These are phyloP conservation scores for Helianthus annuus DNA, from an alignment of 129 eudicot genomes.

Conservation along the genomic window HanXRQr2.0-SUNRISE NC_035448.2:40221-40720, in stretches of 20 bases:
- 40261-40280: not conserved
- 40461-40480: slow-evolving; percentile 1
- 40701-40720: slow-evolving; percentile 80
- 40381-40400: too few species aligned
- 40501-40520: not conserved
- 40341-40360: too few species aligned
- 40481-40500: not conserved
- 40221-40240: not conserved
- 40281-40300: too few species aligned
- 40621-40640: slow-evolving; percentile 82
- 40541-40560: slow-evolving; percentile 54
- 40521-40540: not conserved
- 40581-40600: slow-evolving; percentile 76
- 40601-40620: slow-evolving; percentile 79
- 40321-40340: too few species aligned
- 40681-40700: slow-evolving; percentile 50
- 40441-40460: slow-evolving; percentile 10
- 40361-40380: too few species aligned
- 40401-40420: too few species aligned
- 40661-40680: slow-evolving; percentile 65
- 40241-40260: not conserved
- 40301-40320: too few species aligned
- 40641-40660: slow-evolving; percentile 85
- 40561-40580: slow-evolving; percentile 68
- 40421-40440: too few species aligned